Base-by-base conservation (phyloP, 2,329 filamentous ascomycete species). In the Xylaria sp. region DNA sequence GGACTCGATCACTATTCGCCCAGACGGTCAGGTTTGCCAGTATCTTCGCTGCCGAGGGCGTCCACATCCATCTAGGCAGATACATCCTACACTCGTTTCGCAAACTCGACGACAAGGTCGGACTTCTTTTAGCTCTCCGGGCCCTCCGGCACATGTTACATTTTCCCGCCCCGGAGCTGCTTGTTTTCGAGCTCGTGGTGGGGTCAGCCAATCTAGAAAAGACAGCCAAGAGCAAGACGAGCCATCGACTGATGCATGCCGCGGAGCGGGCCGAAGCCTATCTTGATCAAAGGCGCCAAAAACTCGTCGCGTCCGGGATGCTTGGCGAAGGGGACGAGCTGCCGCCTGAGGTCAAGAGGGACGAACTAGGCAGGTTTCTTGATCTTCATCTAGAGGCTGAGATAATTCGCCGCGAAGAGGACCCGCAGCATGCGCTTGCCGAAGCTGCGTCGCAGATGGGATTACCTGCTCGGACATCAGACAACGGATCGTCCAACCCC, bases 41-140 rank as follows among this genome's bases (percentile, higher is more conserved):
- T 9, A 70, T 79, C 6, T 81, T 81, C 56, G 66, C 75, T 46
- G 64, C 71, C 1, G 71, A 72, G 9, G 69, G 73, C 55, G 71
- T 81, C 38, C 74, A 82, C 59, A 67, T 71, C 3, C 75, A 80
- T 52, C 70, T 83, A 19, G 78, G 75, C 7, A 76, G 77, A 57
- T 78, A 75, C 60, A 74, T 81, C 17, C 65, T 81, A 11, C 79
- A 81, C 63, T 78, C 78, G 1, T 80, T 81, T 66, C 78, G 78
- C 42, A 74, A 74, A 24, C 61, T 79, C 3, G 60, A 70, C 20
- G 79, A 82, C 57, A 61, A 64, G n/a, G 61, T 71, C 4, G 79
- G 79, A 42, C 69, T 80, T 46, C 63, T 80, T 39, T 70, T 80
- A 5, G 76, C 78, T 7, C 71, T 79, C 43, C 70, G 73, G 21